Evolutionary conservation across 495 filamentous ascomycete species (phyloP).

Genomic region (Bathelium albidoporum): DNA sequence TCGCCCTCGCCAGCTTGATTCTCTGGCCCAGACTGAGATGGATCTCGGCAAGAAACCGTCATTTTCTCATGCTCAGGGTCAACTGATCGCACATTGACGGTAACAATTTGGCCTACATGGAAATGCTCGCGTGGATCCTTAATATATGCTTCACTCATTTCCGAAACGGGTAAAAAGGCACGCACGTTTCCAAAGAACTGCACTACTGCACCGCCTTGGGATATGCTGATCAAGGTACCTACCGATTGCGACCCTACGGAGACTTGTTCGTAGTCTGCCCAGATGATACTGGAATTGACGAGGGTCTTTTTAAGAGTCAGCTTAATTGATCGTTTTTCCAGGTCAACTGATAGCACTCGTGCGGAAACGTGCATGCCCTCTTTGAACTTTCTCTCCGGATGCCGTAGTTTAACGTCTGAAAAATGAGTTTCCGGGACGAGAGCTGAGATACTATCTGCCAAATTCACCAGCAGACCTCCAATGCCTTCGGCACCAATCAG

Average conservation of each 20-base stretch:
- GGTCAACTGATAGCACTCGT: conserved; percentile 71
- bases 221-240: conserved; percentile 74
- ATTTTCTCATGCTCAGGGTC: conserved; percentile 60
- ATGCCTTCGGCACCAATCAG: conserved; percentile 61
- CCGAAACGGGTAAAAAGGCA: conserved; percentile 80
- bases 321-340: conserved; percentile 65
- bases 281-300: conserved; percentile 79
- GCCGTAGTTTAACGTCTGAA: conserved; percentile 74
- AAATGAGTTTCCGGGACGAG: conserved; percentile 81
- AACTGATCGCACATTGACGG: conserved; percentile 69
- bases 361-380: conserved; percentile 76
- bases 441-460: conserved; percentile 78
- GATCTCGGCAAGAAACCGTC: conserved; percentile 87
- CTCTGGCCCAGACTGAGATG: conserved; percentile 58
- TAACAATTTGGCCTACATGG: conserved; percentile 78
- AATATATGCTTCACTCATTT: conserved; percentile 97
- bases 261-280: conserved; percentile 65
- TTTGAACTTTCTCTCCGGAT: conserved; percentile 91
- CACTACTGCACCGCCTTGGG: conserved; percentile 70
- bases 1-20: conserved; percentile 66
- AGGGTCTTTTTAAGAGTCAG: conserved; percentile 90
- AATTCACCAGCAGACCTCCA: conserved; percentile 65
- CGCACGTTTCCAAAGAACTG: conserved; percentile 80
- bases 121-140: conserved; percentile 83
- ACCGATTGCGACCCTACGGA: conserved; percentile 59